Conservation (phyloP, 1,139 yeast species). For the Saccharomyces hybrid region DNA sequence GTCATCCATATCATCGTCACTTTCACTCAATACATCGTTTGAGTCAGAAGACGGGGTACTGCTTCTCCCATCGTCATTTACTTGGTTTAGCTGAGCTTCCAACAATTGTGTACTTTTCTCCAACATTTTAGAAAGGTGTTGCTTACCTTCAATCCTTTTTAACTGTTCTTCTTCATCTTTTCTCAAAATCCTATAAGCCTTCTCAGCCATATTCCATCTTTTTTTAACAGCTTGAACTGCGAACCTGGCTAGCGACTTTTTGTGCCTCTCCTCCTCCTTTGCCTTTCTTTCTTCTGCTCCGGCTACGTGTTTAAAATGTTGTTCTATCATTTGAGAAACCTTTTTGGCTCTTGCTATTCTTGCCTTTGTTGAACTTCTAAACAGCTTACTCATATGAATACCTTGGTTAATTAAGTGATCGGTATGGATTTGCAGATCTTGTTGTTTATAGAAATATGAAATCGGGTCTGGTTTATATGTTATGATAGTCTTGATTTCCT, state of each 20-base stretch:
- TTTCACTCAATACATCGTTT: conserved; percentile 12
- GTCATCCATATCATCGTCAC: conserved; percentile 8
- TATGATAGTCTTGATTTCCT: conserved; percentile 39
- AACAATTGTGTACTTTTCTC: conserved; percentile 86
- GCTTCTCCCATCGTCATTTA: conserved; percentile 13
- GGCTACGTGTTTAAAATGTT: conserved; percentile 73
- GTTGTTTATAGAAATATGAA: conserved; percentile 28
- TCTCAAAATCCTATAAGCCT: conserved; percentile 53
- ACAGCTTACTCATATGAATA: conserved; percentile 58
- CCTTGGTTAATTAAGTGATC: conserved; percentile 80
- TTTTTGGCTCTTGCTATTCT: conserved; percentile 65
- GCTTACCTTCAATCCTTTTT: conserved; percentile 71
- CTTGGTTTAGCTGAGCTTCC: conserved; percentile 64
- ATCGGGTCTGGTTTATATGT: conserved; percentile 26
- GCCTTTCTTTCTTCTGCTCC: conserved; percentile 83
- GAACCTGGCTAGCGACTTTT: conserved; percentile 63
- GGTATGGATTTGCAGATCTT: conserved; percentile 47
- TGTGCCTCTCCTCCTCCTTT: conserved; percentile 61
- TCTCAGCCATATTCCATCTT: conserved; percentile 87
- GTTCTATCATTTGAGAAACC: conserved; percentile 76
- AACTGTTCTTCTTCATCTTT: conserved; percentile 59
- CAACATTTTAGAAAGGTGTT: conserved; percentile 79
- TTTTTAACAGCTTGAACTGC: conserved; percentile 81
- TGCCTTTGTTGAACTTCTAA: conserved; percentile 58
- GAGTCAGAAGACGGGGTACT: conserved; percentile 9